A percentile compares a stretch with the other conserved stretches of the same genome.
Conservation (phyloP, 176 grass and related monocot species). For the Thinopyrum elongatum region DNA sequence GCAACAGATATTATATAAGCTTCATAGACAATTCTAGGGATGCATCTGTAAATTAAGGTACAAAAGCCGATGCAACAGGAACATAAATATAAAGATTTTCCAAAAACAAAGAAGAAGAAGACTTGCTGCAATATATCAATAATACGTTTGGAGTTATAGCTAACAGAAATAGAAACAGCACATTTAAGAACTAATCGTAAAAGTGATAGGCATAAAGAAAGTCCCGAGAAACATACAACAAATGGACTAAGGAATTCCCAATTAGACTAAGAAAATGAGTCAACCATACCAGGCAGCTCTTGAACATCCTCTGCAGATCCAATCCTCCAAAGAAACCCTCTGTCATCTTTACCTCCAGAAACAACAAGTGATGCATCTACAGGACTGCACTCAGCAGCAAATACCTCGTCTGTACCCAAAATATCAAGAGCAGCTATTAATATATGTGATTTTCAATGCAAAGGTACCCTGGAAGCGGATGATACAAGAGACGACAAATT, state of each 20-base stretch:
- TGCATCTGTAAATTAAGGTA: not conserved
- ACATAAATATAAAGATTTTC: not conserved
- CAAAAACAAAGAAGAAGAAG: not conserved
- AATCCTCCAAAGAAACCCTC: conserved; percentile 87
- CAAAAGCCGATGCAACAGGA: not conserved
- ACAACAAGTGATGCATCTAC: conserved; percentile 66
- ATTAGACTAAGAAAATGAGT: not conserved
- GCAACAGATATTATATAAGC: conserved; percentile 14
- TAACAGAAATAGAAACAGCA: not conserved
- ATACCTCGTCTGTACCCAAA: conserved; percentile 67
- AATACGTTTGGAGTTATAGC: not conserved
- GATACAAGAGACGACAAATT: too few relatives aligned
- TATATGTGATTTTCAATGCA: not conserved
- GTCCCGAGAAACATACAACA: not conserved
- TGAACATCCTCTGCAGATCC: conserved; percentile 46
- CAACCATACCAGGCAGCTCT: conserved; percentile 55
- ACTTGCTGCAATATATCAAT: not conserved
- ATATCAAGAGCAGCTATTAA: conserved; percentile 15
- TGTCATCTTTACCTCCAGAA: conserved; percentile 86
- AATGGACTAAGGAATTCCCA: not conserved
- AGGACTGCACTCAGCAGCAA: conserved; percentile 67
- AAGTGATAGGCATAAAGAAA: not conserved
- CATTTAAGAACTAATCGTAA: not conserved
- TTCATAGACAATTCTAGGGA: not conserved
- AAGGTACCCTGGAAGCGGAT: not conserved